Percentiles rank a stretch among this genome's conserved stretches.
phyloP scores from a whole-genome alignment of 2,329 filamentous ascomycete genomes.

The Bimuria novae-zelandiae region DNA sequence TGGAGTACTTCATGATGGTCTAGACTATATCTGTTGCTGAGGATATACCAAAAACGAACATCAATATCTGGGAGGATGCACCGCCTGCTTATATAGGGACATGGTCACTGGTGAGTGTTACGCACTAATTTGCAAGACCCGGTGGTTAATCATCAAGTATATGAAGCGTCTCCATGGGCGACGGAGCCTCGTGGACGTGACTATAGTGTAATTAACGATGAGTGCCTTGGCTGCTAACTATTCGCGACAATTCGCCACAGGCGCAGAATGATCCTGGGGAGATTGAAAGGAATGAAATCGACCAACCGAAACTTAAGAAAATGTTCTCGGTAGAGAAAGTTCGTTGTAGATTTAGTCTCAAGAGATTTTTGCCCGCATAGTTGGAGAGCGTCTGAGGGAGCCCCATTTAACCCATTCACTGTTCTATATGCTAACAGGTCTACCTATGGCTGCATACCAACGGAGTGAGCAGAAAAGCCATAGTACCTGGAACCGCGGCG shows the following conservation, averaged over 20 bases:
- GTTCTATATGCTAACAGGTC: no score
- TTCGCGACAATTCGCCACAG: conserved; percentile 3
- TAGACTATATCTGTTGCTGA: conserved; percentile 10
- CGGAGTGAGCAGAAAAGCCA: neutral
- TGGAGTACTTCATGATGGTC: conserved; percentile 39
- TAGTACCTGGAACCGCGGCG: conserved; percentile 1
- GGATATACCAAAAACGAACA: conserved; percentile 12
- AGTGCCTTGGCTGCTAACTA: conserved; percentile 26
- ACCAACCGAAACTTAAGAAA: neutral
- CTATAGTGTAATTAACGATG: conserved; percentile 36
- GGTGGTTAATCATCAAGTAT: conserved; percentile 30
- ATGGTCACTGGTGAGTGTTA: conserved; percentile 9
- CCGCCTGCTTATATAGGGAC: conserved; percentile 21
- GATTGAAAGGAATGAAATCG: no score
- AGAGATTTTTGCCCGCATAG: no score
- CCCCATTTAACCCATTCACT: no score
- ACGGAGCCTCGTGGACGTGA: conserved; percentile 30
- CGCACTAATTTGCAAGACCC: conserved; percentile 16
- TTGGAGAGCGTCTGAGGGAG: no score
- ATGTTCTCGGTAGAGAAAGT: no score
- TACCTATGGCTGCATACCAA: neutral
- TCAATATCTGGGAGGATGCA: conserved; percentile 1
- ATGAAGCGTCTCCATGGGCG: conserved; percentile 28
- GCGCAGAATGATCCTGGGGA: no score
- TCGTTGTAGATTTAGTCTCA: no score